These are phyloP conservation scores for Phialophora macrospora DNA, from an alignment of 2,329 filamentous ascomycete species.

Conservation along the genomic window DNA sequence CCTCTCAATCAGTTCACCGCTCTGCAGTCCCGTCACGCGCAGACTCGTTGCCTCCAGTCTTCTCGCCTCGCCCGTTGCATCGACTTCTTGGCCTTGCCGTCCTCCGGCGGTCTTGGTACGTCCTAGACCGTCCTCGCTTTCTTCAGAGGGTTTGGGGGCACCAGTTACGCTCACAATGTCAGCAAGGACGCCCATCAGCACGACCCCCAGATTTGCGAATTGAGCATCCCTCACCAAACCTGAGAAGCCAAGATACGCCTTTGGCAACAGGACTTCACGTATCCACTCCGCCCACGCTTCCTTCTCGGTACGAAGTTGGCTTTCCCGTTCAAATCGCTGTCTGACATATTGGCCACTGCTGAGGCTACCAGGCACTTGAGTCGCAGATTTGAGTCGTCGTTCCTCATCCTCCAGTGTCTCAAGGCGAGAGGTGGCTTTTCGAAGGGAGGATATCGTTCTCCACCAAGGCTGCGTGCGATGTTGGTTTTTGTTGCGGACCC, in stretches of 20 bases:
- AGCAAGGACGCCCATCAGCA: conserved; percentile 69
- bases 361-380: neutral
- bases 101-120: conserved; percentile 1
- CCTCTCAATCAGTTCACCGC: conserved; percentile 33
- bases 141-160: conserved; percentile 14
- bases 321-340: conserved; percentile 51
- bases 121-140: conserved; percentile 21
- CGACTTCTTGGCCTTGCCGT: conserved; percentile 32
- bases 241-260: conserved; percentile 61
- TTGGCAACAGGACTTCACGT: conserved; percentile 48
- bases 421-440: conserved; percentile 67
- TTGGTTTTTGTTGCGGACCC: conserved; percentile 81
- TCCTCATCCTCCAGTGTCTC: conserved; percentile 44
- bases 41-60: conserved; percentile 20
- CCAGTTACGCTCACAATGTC: conserved; percentile 58
- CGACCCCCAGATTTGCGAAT: conserved; percentile 71
- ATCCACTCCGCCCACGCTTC: conserved; percentile 47
- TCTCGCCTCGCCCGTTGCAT: conserved; percentile 29
- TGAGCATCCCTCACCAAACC: conserved; percentile 73
- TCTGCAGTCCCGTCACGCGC: conserved; percentile 25
- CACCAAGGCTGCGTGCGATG: conserved; percentile 84
- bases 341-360: conserved; percentile 42
- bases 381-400: neutral
- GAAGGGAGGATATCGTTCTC: conserved; percentile 71
- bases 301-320: conserved; percentile 43